Percentiles rank a stretch among this genome's conserved stretches.
phyloP scores from a whole-genome alignment of 2,329 filamentous ascomycete species.

The Fusarium sterilihyphosum region DNA sequence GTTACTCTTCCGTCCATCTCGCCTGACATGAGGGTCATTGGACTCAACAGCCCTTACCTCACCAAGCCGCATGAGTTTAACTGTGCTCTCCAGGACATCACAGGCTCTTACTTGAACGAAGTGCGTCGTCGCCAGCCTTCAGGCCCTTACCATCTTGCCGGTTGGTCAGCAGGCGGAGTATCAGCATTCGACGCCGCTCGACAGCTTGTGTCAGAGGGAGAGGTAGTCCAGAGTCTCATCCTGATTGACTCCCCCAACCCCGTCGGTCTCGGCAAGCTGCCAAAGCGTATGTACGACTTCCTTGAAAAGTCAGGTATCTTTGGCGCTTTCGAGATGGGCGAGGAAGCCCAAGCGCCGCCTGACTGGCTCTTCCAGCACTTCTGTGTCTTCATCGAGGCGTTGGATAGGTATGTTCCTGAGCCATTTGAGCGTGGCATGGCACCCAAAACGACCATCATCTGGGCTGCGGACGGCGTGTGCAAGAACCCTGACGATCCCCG shows the following conservation, averaged over 20 bases:
- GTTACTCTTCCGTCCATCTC: background rate
- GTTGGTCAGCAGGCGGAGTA: background rate
- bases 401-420: background rate
- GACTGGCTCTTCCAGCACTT: conserved; percentile 2
- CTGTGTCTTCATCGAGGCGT: background rate
- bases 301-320: background rate
- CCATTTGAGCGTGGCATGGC: background rate
- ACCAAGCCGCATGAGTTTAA: background rate
- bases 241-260: background rate
- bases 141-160: background rate
- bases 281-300: conserved; percentile 4
- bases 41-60: background rate
- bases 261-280: background rate
- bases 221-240: background rate
- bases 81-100: background rate
- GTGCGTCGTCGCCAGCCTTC: background rate
- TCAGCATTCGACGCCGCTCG: background rate
- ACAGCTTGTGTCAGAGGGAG: accelerated
- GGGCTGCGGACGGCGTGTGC: background rate
- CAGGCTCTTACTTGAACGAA: background rate
- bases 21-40: background rate
- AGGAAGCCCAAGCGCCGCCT: background rate
- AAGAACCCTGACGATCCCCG: background rate
- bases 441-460: background rate
- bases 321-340: background rate